Evolutionary conservation across 768 basidiomycete genomes (phyloP).

Genomic region (Panaeolus papilionaceus): DNA sequence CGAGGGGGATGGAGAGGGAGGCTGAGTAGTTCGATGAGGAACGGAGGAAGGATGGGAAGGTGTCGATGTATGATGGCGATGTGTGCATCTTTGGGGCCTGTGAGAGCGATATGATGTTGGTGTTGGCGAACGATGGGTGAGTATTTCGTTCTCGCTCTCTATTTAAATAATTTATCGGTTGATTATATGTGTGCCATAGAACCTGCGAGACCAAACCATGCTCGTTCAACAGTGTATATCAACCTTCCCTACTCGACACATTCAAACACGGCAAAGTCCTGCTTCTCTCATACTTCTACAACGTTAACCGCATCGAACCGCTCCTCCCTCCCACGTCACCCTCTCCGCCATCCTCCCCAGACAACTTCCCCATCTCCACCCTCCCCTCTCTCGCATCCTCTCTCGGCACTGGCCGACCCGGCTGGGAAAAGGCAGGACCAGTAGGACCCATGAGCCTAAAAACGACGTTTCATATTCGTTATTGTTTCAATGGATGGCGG

Average conservation of each 20-base stretch:
- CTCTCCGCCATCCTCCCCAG: constrained; percentile 18
- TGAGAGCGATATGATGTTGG: constrained; percentile 80
- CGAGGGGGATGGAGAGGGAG: constrained; percentile 61
- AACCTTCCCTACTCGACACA: constrained; percentile 88
- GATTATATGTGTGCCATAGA: too few species aligned
- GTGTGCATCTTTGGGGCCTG: constrained; percentile 89
- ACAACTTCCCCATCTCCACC: constrained; percentile 54
- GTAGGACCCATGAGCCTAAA: constrained; percentile 41
- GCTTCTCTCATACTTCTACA: constrained; percentile 97
- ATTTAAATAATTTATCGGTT: too few species aligned
- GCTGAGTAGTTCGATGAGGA: constrained; percentile 67
- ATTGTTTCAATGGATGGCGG: too few species aligned
- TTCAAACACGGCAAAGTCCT: constrained; percentile 88
- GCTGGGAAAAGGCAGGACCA: constrained; percentile 59
- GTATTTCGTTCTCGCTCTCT: too few species aligned
- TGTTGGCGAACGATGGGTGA: constrained; percentile 94
- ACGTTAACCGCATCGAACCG: constrained; percentile 89
- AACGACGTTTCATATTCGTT: too few species aligned
- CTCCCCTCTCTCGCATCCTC: constrained; percentile 67
- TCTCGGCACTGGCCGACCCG: constrained; percentile 73
- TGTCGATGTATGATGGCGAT: constrained; percentile 87
- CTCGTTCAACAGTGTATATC: constrained; percentile 97
- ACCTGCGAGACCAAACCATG: constrained; percentile 94
- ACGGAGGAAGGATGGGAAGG: constrained; percentile 52
- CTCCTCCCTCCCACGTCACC: constrained; percentile 52